These are phyloP conservation scores for Aspergillus cristatus DNA, from an alignment of 495 filamentous ascomycete genomes.

Conservation along the genomic window DNA sequence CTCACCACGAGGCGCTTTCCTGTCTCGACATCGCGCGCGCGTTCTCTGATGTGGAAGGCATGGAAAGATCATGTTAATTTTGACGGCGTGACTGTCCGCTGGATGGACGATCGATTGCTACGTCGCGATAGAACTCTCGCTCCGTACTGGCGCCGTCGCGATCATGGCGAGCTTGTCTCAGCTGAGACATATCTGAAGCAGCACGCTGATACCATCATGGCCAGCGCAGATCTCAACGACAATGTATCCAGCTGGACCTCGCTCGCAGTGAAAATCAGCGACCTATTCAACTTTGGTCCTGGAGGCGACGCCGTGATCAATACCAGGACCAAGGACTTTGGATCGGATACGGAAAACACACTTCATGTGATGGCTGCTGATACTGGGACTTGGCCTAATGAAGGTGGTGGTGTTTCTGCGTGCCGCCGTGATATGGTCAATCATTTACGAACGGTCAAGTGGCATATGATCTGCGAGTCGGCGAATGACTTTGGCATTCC, in stretches of 20 bases:
- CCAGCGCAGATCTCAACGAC: slow-evolving; percentile 52
- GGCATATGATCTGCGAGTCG: slow-evolving; percentile 58
- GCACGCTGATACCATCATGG: slow-evolving; percentile 49
- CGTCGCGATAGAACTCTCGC: slow-evolving; percentile 45
- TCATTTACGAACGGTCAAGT: slow-evolving; percentile 49
- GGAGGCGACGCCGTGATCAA: slow-evolving; percentile 47
- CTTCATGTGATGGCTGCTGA: slow-evolving; percentile 57
- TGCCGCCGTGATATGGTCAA: slow-evolving; percentile 63
- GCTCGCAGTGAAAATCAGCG: slow-evolving; percentile 52
- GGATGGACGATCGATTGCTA: slow-evolving; percentile 54
- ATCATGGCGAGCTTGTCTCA: slow-evolving; percentile 41
- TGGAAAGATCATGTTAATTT: slow-evolving; percentile 52
- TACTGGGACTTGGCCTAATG: slow-evolving; percentile 58
- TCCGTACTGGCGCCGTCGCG: slow-evolving; percentile 50
- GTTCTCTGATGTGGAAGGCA: slow-evolving; percentile 54
- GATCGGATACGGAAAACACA: slow-evolving; percentile 41
- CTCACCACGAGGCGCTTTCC: slow-evolving; percentile 41
- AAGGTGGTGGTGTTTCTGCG: slow-evolving; percentile 57
- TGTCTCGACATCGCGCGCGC: slow-evolving; percentile 47
- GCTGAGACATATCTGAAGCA: slow-evolving; percentile 49
- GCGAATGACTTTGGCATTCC: slow-evolving; percentile 58
- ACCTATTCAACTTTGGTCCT: slow-evolving; percentile 55
- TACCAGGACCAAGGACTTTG: slow-evolving; percentile 33
- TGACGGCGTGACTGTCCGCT: slow-evolving; percentile 53
- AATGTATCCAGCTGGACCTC: slow-evolving; percentile 50